Base-by-base conservation (phyloP, 2,329 filamentous ascomycete species). In the Penicillium sp. region DNA sequence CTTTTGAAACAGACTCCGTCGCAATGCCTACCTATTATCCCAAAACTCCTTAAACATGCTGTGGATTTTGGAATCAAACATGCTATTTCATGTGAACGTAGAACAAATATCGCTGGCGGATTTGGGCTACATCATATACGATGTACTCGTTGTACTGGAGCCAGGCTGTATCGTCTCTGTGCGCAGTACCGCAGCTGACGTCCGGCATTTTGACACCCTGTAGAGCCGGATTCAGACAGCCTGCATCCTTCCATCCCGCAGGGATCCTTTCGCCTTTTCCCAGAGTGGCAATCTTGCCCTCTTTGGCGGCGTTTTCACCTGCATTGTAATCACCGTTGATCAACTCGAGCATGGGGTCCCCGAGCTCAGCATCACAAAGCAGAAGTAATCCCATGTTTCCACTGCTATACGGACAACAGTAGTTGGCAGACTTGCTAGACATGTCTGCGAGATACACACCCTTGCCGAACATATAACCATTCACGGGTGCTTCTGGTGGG, bases 371-470 rank as follows among this genome's bases (percentile, higher is more conserved):
- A 65, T 95, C 90, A 63, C 90, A 95, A 1, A 96, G 84, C 16
- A 96, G 79, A 4, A 95, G 76, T 3, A 96, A 77, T 0, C 85
- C 90, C 21, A 85, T 83, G 18, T 83, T 81, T n/a, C 80, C 82
- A n/a, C 86, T 88, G 54, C 76, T 80, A 58, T 73, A 68, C 0
- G 83, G 68, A 47, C 71, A 81, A 68, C 89, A 94, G 74, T 95
- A 95, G 62, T 84, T 84, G 15, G 89, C 89, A 2, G 87, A 90
- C 73, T 95, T 95, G 67, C 83, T 87, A 0, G 85, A 87, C 80
- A 91, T 91, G 64, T 95, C 90, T 2, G 90, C 90, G 2, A 95
- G 81, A 67, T 95, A 95, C 43, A 95, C 88, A 42, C 90, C 90
- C 71, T 95, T 95, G 52, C 87, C 90, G 61, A 95, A 95, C 88